Base-by-base conservation (phyloP, 1,284 basidiomycete species). In the Cutaneotrichosporon sp. region DNA sequence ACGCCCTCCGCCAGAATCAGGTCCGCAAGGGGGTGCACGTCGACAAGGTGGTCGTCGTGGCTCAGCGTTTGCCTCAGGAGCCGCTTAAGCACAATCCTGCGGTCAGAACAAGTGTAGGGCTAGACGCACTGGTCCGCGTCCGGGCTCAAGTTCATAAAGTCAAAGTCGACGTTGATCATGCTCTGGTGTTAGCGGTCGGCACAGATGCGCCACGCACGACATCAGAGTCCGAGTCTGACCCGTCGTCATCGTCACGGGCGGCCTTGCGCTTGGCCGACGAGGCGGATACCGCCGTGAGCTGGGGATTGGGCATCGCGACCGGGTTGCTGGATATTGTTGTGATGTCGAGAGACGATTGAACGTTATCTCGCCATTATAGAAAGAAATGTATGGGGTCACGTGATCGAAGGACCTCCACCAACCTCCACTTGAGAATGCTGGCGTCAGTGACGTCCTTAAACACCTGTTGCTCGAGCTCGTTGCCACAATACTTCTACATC, bases 121-220 rank as follows among this genome's bases (percentile, higher is more conserved):
- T n/a, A n/a, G n/a, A n/a, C n/a, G n/a, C n/a, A n/a, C n/a, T 87
- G 92, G 77, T 97, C 91, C 55, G 89, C 79, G 42, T 80, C 79
- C 2, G 86, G 81, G 62, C 88, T 85, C 4, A 89, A 83, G 72
- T 88, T 85, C 79, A 88, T 90, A 72, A 93, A 96, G 64, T 93
- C 90, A 68, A 96, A 94, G 66, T 89, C 85, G 63, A 96, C 87
- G 72, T 94, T 82, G 68, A 88, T 78, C 74, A 84, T 77, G 70
- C 78, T 79, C 81, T 82, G 50, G 25, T 5, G 11, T 34, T 9
- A 46, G 49, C 8, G 39, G 46, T 44, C n/a, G 19, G n/a, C 33
- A 44, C 45, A n/a, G 27, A 8, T 14, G 24, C 6, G 31, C 11
- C 19, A 63, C 69, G 46, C 51, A 73, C 71, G 3, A 69, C 68